Percentiles rank a stretch among this genome's conserved stretches.
phyloP scores from a whole-genome alignment of 2,329 filamentous ascomycete species.

The Colletotrichum destructivum region DNA sequence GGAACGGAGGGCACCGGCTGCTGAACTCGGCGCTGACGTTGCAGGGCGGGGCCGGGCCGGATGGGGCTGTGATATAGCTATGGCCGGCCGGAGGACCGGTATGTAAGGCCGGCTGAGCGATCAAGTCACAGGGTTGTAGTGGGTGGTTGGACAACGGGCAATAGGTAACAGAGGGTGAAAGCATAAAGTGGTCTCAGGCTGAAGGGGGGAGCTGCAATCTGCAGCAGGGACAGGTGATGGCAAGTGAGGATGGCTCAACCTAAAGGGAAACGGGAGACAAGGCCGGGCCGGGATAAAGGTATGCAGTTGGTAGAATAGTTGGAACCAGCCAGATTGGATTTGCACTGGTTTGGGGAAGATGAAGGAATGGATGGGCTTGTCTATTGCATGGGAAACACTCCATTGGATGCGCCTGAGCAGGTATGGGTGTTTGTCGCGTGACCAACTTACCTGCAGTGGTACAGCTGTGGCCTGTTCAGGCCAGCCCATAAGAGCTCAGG shows the following conservation, averaged over 20 bases:
- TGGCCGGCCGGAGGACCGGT: constrained; percentile 13
- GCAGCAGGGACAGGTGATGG: constrained; percentile 4
- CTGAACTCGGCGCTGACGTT: constrained; percentile 31
- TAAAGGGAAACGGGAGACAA: constrained; percentile 16
- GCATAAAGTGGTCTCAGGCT: constrained; percentile 10
- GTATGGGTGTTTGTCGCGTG: constrained; percentile 40
- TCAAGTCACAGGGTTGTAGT: not conserved
- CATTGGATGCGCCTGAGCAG: constrained; percentile 21
- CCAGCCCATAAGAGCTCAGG: not conserved
- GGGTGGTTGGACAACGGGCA: not conserved
- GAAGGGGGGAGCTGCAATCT: constrained; percentile 3
- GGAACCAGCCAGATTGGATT: not conserved
- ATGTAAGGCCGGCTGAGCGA: constrained; percentile 11
- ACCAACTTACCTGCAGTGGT: constrained; percentile 31
- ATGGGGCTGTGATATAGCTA: constrained; percentile 14
- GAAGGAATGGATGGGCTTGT: constrained; percentile 15
- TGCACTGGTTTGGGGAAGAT: constrained; percentile 6
- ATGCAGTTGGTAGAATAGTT: constrained; percentile 32
- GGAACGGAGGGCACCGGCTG: constrained; percentile 18
- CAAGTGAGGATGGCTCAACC: constrained; percentile 3
- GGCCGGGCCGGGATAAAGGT: not conserved
- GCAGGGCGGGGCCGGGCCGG: constrained; percentile 22
- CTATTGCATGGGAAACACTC: constrained; percentile 13
- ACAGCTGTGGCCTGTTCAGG: constrained; percentile 36
- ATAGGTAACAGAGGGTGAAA: constrained; percentile 8